Conservation (phyloP, 148 eudicot species). For the Rhododendron henanense region DNA sequence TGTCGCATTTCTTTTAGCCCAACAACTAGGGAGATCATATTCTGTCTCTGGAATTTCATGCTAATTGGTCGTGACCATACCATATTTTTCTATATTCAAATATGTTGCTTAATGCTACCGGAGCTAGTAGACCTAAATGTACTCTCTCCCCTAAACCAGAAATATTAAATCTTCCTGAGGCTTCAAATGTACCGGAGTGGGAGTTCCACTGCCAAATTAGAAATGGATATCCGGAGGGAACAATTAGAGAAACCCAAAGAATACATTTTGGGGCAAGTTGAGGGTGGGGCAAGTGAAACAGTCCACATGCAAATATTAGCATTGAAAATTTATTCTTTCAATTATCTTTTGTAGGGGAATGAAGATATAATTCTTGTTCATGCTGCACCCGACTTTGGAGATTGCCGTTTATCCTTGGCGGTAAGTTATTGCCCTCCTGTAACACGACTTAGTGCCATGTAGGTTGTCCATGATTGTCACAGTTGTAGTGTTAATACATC, state of each 20-base stretch:
- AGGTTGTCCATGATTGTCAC: constrained; percentile 1
- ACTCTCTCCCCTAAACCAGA: background rate
- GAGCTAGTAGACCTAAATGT: background rate
- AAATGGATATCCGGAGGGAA: background rate
- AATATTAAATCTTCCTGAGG: background rate
- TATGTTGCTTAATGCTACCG: background rate
- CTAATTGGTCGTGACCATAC: background rate
- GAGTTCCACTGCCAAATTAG: background rate
- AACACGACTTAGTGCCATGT: background rate
- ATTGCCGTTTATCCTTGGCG: constrained; percentile 87
- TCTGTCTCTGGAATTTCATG: background rate
- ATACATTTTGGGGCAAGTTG: background rate
- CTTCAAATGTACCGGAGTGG: background rate
- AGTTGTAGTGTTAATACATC: too few species aligned
- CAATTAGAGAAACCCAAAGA: background rate
- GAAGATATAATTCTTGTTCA: constrained; percentile 90
- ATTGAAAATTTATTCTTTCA: background rate
- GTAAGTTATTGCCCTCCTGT: constrained; percentile 39
- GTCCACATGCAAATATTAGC: background rate
- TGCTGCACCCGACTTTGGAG: constrained; percentile 77
- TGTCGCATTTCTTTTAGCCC: background rate
- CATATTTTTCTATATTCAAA: background rate
- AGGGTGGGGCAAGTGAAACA: background rate
- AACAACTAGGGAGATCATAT: background rate
- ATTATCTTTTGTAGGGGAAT: constrained; percentile 49